Evolutionary conservation across 2,329 filamentous ascomycete species (phyloP), one percentile per base, ranked within the genome.

Genomic region (Fusarium lateritium): DNA sequence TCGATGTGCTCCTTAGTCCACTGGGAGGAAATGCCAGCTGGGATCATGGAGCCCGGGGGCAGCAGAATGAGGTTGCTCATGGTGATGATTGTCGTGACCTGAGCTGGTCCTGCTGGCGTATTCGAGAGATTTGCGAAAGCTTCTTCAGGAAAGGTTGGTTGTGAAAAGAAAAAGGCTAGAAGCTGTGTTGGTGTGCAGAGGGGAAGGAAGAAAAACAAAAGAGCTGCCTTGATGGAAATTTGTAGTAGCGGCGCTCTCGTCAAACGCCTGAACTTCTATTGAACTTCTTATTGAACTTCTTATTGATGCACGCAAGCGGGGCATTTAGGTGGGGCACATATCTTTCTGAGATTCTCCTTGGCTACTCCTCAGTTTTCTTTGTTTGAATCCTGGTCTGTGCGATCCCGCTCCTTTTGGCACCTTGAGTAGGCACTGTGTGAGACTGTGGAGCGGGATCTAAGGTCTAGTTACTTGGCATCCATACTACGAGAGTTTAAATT

Each of bases 1-100:
- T 62, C 46, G 14, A 71, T 57, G 24, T 70, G 53, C 31, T 51
- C 59, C 14, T 24, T 24, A 36, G 15, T 50, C 61, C 60, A 65
- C n/a, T 44, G 45, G 13, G 42, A 53, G 39, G 19, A 21, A 21
- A 45, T 31, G 22, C 21, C 6, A 5, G 24, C 22, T 24, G 40
- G 43, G 38, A 8, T 33, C 11, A 22, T n/a, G 13, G 33, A 19
- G 15, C 24, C 21, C 11, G 38, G 38, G 31, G 36, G 24, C 52
- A 59, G 24, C 31, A 45, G 50, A 42, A 40, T 11, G 47, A 53
- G 33, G 22, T 13, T 43, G 43, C 36, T 49, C 55, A 63, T 63
- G 47, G 50, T 54, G 43, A 42, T 39, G 34, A 33, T 52, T 36
- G 6, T 44, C 42, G 31, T 34, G 40, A 22, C 21, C 39, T 44